Conservation (phyloP, 2,329 filamentous ascomycete genomes). For the Botrytis elliptica region DNA sequence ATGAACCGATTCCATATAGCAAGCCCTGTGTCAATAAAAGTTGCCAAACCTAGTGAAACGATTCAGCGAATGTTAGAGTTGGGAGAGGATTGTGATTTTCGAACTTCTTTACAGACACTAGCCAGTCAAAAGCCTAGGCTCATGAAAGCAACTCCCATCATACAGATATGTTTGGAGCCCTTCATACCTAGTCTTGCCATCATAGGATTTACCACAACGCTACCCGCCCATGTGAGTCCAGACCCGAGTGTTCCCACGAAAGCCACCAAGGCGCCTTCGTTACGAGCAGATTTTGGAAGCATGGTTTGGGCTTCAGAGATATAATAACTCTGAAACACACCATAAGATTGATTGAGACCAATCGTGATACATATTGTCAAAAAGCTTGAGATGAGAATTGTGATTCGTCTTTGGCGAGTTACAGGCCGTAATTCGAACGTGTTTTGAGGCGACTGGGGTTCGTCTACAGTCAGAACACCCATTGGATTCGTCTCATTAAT, state of each 20-base stretch:
- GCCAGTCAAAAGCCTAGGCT: conserved; percentile 46
- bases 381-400: conserved; percentile 47
- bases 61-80: background rate
- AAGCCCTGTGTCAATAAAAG: conserved; percentile 49
- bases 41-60: conserved; percentile 41
- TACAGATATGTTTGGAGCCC: conserved; percentile 42
- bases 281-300: conserved; percentile 39
- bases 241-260: conserved; percentile 51
- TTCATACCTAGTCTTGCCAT: conserved; percentile 45
- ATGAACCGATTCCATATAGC: conserved; percentile 46
- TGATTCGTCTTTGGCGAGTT: conserved; percentile 42
- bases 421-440: conserved; percentile 43
- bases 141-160: conserved; percentile 45
- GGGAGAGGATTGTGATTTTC: background rate
- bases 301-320: conserved; percentile 44
- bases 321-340: conserved; percentile 51
- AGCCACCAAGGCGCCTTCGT: conserved; percentile 46
- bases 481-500: conserved; percentile 25
- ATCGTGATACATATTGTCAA: conserved; percentile 48
- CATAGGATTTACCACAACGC: conserved; percentile 49
- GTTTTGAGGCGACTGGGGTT: background rate
- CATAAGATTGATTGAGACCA: conserved; percentile 50
- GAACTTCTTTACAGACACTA: conserved; percentile 36
- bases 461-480: background rate
- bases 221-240: conserved; percentile 51